phyloP scores from a whole-genome alignment of 2,329 filamentous ascomycete genomes.

The Colletotrichum sp. region DNA sequence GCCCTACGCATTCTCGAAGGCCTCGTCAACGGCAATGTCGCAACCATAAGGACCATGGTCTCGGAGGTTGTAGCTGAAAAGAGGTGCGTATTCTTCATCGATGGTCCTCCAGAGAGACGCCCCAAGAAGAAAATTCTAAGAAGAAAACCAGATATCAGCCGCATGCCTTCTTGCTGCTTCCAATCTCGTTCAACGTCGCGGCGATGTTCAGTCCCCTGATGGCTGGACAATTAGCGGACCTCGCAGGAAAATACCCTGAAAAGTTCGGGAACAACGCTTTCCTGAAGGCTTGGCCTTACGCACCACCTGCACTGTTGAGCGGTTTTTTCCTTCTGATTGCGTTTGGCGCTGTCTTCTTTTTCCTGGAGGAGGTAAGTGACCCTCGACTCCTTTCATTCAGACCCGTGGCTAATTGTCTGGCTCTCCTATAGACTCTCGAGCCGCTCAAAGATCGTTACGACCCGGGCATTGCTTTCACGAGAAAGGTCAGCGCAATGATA shows the following conservation, averaged over 20 bases:
- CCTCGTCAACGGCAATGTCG: neutral
- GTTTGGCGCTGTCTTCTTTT: neutral
- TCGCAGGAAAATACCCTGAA: constrained; percentile 4
- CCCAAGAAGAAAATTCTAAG: neutral
- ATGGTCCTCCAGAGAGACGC: fast-evolving
- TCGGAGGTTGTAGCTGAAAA: constrained; percentile 5
- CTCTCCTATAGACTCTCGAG: neutral
- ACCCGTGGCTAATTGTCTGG: too few relatives aligned
- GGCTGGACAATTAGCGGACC: neutral
- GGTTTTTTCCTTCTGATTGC: neutral
- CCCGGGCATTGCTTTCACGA: neutral
- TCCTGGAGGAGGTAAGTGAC: neutral
- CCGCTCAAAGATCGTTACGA: neutral
- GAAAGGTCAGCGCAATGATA: neutral
- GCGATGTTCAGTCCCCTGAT: constrained; percentile 1
- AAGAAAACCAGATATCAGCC: neutral
- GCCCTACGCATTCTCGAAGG: neutral
- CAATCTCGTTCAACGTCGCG: neutral
- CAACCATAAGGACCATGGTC: neutral
- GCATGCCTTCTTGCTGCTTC: neutral
- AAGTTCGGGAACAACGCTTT: neutral
- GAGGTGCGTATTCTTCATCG: neutral
- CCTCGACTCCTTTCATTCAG: neutral
- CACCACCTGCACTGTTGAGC: neutral
- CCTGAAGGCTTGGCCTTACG: neutral